Conservation (phyloP, 768 basidiomycete genomes). For the Pisolithus orientalis region DNA sequence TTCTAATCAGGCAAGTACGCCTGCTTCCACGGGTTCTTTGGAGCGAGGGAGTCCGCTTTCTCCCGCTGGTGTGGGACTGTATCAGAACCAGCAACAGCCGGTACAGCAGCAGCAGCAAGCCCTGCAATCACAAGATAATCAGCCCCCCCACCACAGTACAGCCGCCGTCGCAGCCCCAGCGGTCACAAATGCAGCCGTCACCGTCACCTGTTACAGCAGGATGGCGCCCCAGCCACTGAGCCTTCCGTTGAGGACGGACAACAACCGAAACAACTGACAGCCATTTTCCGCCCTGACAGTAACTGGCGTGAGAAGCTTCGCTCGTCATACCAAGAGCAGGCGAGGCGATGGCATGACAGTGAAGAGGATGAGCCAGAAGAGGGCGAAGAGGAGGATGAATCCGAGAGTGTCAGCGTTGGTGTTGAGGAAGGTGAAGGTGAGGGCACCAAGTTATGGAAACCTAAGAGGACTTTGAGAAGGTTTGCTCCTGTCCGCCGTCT, state of each 20-base stretch:
- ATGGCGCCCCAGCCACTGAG: constrained; percentile 7
- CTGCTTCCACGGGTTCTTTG: constrained; percentile 40
- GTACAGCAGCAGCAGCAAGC: constrained; percentile 22
- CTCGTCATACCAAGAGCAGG: constrained; percentile 48
- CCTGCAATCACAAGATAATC: constrained; percentile 23
- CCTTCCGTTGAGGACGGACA: constrained; percentile 12
- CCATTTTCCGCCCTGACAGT: constrained; percentile 84
- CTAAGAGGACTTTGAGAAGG: constrained; percentile 85
- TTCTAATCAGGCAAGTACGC: constrained; percentile 46
- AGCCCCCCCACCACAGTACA: constrained; percentile 36
- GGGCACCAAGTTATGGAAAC: constrained; percentile 73
- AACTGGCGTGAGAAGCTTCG: constrained; percentile 83
- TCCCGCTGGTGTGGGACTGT: constrained; percentile 31
- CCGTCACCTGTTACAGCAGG: constrained; percentile 4
- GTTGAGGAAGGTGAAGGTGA: constrained; percentile 64
- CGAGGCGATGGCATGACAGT: constrained; percentile 41
- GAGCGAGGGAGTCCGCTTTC: constrained; percentile 46
- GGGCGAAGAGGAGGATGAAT: constrained; percentile 65
- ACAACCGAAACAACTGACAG: constrained; percentile 37
- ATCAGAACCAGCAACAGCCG: constrained; percentile 30
- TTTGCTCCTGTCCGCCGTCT: constrained; percentile 38
- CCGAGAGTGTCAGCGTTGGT: constrained; percentile 44
- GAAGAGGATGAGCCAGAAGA: constrained; percentile 55
- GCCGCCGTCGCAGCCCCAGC: constrained; percentile 23
- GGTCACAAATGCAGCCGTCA: constrained; percentile 1